Base-by-base conservation (phyloP, 1,284 basidiomycete species). In the Naganishia liquefaciens region DNA sequence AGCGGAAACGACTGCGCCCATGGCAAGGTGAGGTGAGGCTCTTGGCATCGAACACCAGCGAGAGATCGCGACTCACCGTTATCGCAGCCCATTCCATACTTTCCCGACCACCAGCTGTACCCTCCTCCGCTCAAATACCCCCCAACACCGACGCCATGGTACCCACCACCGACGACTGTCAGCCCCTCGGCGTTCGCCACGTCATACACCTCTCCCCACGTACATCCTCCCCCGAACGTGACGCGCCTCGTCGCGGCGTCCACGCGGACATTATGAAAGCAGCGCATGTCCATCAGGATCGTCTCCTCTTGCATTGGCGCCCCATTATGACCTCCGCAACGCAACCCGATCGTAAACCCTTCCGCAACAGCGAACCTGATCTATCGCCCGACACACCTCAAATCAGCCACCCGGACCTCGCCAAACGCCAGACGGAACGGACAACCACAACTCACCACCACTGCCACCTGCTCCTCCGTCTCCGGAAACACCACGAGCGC, bases 161-260 rank as follows among this genome's bases (percentile, higher is more conserved):
- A 55, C 21, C 54, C 54, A 15, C 54, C 54, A 7, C 54, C 54
- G 23, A 43, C 39, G 21, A 28, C 54, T 30, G 25, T 33, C 42
- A 55, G 21, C 10, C 54, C 54, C 40, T 17, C 54, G 17, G 40
- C 37, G 33, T 55, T 55, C 17, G 39, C 54, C 1, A 42, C 54
- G 40, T 55, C 54, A 27, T 55, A 55, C 25, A 55, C 54, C 40
- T 44, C 54, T 19, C 54, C 54, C 54, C 54, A 55, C 9, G 43
- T 55, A 21, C 54, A 55, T 3, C 54, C 54, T 27, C 54, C 54
- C 21, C 54, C 54, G 17, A 55, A 55, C 27, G 54, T 55, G 13
- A 42, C 40, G 15, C 15, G 37, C 5, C 30, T 5, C 19, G 23
- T 42, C 27, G 43, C 40, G 19, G 27, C 13, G 27, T 55, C 42